Percentiles rank a stretch among this genome's conserved stretches.
phyloP scores from a whole-genome alignment of 139 green algal species.

The Pseudopediastrum boryanum region DNA sequence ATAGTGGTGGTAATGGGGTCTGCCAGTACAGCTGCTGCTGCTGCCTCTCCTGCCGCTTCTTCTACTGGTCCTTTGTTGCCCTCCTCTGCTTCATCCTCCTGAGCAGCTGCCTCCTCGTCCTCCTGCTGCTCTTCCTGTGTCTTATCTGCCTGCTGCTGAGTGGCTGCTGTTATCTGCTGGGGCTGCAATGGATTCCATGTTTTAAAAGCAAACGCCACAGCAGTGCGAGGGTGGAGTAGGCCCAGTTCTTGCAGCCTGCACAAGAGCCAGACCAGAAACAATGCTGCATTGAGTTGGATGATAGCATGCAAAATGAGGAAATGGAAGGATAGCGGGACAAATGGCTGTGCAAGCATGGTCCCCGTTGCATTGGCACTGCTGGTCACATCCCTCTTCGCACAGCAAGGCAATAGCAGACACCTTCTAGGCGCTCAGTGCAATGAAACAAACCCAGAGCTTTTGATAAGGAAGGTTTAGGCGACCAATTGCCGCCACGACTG shows the following conservation, averaged over 20 bases:
- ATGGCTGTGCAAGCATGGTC: background rate
- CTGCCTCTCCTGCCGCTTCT: background rate
- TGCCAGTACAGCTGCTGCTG: slow-evolving; percentile 21
- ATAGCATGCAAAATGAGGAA: background rate
- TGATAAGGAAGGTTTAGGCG: too few species aligned
- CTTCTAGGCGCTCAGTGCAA: background rate
- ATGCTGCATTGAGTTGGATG: background rate
- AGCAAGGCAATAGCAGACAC: background rate
- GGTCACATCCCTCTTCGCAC: background rate
- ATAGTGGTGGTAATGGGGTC: too few species aligned
- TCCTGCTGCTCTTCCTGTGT: slow-evolving; percentile 6
- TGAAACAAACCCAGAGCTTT: background rate
- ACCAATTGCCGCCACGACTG: background rate
- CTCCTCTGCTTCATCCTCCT: slow-evolving; percentile 1
- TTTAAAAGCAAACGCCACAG: background rate
- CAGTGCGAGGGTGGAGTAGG: slow-evolving; percentile 9
- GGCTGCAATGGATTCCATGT: background rate
- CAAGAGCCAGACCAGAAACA: background rate
- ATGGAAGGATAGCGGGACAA: background rate
- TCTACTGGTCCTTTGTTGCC: background rate
- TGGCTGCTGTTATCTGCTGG: background rate
- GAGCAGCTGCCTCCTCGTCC: slow-evolving; percentile 4
- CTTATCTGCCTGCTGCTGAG: slow-evolving; percentile 20
- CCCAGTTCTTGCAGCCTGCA: slow-evolving; percentile 25
- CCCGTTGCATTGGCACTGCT: background rate